These are phyloP conservation scores for Aspergillus intermedius DNA, from an alignment of 2,329 filamentous ascomycete species.

Conservation along the genomic window DNA sequence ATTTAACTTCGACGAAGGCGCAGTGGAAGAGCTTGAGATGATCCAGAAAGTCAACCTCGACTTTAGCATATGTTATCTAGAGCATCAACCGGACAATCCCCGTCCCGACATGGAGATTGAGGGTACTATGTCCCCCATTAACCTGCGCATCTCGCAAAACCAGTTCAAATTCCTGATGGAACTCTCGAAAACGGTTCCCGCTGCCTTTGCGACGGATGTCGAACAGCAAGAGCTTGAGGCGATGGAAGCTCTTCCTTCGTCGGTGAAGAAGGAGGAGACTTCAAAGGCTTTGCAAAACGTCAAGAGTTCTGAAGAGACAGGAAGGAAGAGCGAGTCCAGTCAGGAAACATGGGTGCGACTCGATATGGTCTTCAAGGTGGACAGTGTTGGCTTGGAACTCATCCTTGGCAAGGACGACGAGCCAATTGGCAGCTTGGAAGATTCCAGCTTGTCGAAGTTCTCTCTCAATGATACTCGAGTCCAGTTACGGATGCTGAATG, in stretches of 20 bases:
- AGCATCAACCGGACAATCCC: constrained; percentile 69
- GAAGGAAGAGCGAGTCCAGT: constrained; percentile 63
- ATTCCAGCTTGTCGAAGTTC: constrained; percentile 84
- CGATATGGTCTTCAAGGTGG: constrained; percentile 83
- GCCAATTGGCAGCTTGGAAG: constrained; percentile 70
- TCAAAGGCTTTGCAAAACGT: constrained; percentile 48
- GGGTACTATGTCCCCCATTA: constrained; percentile 87
- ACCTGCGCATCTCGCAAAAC: constrained; percentile 79
- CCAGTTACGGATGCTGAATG: constrained; percentile 88
- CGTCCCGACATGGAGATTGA: constrained; percentile 88
- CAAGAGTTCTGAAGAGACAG: constrained; percentile 46
- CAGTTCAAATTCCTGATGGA: constrained; percentile 87
- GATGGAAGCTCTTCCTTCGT: constrained; percentile 62
- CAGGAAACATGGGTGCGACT: constrained; percentile 82
- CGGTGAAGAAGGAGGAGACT: constrained; percentile 42
- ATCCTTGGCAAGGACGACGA: constrained; percentile 68
- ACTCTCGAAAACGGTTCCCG: constrained; percentile 78
- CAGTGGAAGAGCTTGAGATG: constrained; percentile 82
- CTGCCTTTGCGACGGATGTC: constrained; percentile 70
- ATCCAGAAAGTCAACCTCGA: constrained; percentile 94
- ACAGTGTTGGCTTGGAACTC: constrained; percentile 81
- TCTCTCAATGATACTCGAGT: constrained; percentile 87
- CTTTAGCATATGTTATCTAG: constrained; percentile 85
- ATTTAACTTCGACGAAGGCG: constrained; percentile 68
- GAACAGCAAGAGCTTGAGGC: constrained; percentile 68